Conservation (phyloP, 352 stramenopile genomes). For the Pythium brassicae region DNA sequence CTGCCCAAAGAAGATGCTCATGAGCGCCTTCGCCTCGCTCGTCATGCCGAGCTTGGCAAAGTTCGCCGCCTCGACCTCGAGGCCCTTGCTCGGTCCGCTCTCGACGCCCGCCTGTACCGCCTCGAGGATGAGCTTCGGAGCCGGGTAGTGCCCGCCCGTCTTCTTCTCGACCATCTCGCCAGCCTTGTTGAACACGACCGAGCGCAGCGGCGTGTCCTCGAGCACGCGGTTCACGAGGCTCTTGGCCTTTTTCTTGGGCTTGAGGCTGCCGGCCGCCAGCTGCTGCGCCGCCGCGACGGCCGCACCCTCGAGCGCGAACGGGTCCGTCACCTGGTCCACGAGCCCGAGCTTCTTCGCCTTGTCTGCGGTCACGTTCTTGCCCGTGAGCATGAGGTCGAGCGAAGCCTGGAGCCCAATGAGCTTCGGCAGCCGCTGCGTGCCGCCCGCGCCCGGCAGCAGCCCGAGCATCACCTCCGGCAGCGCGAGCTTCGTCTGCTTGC, state of each 20-base stretch:
- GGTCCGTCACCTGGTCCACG: slow-evolving; percentile 93
- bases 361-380: slow-evolving; percentile 94
- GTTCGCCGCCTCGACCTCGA: slow-evolving; percentile 92
- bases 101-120: slow-evolving; percentile 84
- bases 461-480: slow-evolving; percentile 97
- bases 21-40: slow-evolving; percentile 92
- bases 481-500: slow-evolving; percentile 94
- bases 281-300: slow-evolving; percentile 88
- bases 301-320: slow-evolving; percentile 86
- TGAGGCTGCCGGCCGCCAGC: slow-evolving; percentile 89
- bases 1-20: slow-evolving; percentile 98
- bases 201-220: slow-evolving; percentile 93
- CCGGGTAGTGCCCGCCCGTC: slow-evolving; percentile 96
- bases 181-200: slow-evolving; percentile 94
- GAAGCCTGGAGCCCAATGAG: slow-evolving; percentile 91
- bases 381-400: slow-evolving; percentile 98
- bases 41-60: slow-evolving; percentile 97
- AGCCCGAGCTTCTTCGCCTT: slow-evolving; percentile 98
- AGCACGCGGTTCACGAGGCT: slow-evolving; percentile 83
- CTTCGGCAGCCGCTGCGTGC: slow-evolving; percentile 95
- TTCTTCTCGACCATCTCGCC: slow-evolving; percentile 97
- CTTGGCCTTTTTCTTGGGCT: slow-evolving; percentile 91
- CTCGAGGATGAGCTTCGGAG: slow-evolving; percentile 94
- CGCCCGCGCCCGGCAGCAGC: slow-evolving; percentile 96
- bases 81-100: slow-evolving; percentile 64